Percentiles rank a stretch among this genome's conserved stretches.
phyloP scores from a whole-genome alignment of 139 green algal genomes.

The Volvox africanus region DNA sequence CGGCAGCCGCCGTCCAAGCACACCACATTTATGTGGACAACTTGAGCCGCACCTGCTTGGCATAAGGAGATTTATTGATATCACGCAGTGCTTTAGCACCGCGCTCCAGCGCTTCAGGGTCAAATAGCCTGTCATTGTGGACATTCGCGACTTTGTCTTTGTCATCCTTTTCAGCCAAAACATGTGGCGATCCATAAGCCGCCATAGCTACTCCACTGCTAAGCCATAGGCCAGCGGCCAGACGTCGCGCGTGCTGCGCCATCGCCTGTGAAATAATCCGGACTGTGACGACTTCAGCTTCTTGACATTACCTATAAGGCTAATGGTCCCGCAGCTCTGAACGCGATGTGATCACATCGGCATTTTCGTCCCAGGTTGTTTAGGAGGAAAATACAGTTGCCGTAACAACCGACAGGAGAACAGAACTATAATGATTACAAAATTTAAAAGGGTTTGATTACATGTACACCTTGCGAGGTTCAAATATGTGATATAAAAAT shows the following conservation, averaged over 20 bases:
- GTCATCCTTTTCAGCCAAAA: slow-evolving; percentile 52
- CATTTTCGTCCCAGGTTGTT: no score
- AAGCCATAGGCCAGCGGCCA: slow-evolving; percentile 25
- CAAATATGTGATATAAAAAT: no score
- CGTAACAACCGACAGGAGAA: no score
- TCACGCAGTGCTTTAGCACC: slow-evolving; percentile 96
- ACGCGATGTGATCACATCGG: no score
- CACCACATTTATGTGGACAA: not conserved
- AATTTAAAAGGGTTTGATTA: no score
- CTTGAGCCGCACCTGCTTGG: slow-evolving; percentile 85
- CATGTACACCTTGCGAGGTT: no score
- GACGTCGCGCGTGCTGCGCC: slow-evolving; percentile 26
- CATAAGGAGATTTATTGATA: slow-evolving; percentile 93
- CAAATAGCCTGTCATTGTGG: slow-evolving; percentile 73
- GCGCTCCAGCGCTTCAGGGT: slow-evolving; percentile 96
- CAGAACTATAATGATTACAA: no score
- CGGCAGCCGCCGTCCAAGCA: not conserved
- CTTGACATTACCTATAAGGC: no score
- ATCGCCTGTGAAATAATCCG: not conserved
- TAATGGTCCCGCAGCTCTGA: no score
- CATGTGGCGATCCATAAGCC: not conserved
- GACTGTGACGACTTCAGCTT: no score
- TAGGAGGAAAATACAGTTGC: no score
- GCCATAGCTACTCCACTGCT: not conserved
- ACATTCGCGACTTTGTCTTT: slow-evolving; percentile 21